Evolutionary conservation across 106 monocot species (phyloP), one percentile per base, ranked within the genome.

Genomic region (Allium fistulosum): DNA sequence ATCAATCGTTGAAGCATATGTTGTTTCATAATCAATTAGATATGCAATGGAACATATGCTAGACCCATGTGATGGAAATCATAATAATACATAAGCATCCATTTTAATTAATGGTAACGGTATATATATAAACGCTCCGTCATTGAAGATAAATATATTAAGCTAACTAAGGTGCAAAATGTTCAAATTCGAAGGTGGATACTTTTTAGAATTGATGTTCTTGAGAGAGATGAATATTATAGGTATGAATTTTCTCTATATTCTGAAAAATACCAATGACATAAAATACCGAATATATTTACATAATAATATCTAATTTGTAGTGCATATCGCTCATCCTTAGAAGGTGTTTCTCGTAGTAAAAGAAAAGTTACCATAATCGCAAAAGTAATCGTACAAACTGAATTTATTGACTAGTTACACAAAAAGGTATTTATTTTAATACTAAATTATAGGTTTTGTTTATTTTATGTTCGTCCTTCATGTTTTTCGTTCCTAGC

Each of bases 241-340:
- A 56, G 2, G 56, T 56, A n/a, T 56, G 56, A 56, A 13, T 13
- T 56, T 56, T n/a, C n/a, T 56, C n/a, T n/a, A 56, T 56, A 56
- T 56, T 56, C 2, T 13, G 2, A 13, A 2, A 13, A 4, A 56
- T 56, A 11, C n/a, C 11, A 11, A 11, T 56, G n/a, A 56, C n/a
- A 13, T 56, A n/a, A 13, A 56, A 13, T 56, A 13, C 4, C n/a
- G 2, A 13, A 13, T 56, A n/a, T 11, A 13, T 56, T 13, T 56
- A 56, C 56, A 56, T 13, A 13, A 56, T 56, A n/a, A 13, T 56
- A 13, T 56, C n/a, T 56, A 56, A 56, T 56, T 56, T 56, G 56
- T 56, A 56, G 56, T 56, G n/a, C n/a, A n/a, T 56, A 56, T 56
- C 56, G n/a, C 56, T 56, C 56, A 2, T 56, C 56, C 56, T 56